Base-by-base conservation (phyloP, 331 rosid species). In the Saraca asoca region DNA sequence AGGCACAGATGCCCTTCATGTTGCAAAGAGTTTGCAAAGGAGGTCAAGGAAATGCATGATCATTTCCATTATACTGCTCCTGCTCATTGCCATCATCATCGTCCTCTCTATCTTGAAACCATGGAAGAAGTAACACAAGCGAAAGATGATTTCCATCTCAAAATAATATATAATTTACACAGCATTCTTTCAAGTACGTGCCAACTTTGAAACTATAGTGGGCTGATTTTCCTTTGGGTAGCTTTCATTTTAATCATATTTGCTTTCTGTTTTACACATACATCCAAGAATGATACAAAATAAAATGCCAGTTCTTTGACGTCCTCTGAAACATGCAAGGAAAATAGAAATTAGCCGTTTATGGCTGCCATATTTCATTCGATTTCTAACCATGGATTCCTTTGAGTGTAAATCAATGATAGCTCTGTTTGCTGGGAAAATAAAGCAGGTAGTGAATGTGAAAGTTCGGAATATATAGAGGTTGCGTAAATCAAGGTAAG, bases 11-110 rank as follows among this genome's bases (percentile, higher is more conserved):
- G 92, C 96, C 20, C 86, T 89, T 29, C 70, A 79, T 39, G 76
- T 82, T 3, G 95, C 96, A 4, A 89, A 84, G 84, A 78, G 77
- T 64, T 64, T 89, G 75, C 96, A 85, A 64, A 87, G 70, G 83
- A 84, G 55, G 75, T 83, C 98, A 5, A 85, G 98, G 73, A 92
- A 87, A 72, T 89, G 95, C 95, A 84, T 87, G 95, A 77, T 87
- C 75, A 85, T 87, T 37, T 42, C 87, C 75, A 79, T 89, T 7
- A 68, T 87, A 62, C 71, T 87, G 81, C 50, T 92, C 75, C 80
- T 89, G 73, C 43, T 76, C 51, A 83, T 87, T 43, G 91, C 95
- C 34, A 13, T 62, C 72, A 82, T 89, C 38, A 62, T 92, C 14
- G 81, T 87, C 14, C 89, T 89, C 51, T 61, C 91, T 11, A 63